Conservation (phyloP, 2,329 filamentous ascomycete species). For the Ceratocystis huliohia region DNA sequence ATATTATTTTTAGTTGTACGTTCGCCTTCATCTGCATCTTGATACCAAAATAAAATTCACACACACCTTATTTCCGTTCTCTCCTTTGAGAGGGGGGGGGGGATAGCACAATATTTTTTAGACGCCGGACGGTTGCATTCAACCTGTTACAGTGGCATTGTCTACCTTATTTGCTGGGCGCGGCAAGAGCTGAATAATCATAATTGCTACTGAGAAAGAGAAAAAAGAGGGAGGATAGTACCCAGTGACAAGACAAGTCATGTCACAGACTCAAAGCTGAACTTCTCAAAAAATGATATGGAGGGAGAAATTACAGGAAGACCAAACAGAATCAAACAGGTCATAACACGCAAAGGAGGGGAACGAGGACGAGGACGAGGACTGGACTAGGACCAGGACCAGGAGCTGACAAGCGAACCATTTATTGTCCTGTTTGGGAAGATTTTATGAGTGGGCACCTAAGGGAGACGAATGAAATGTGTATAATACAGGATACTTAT, state of each 20-base stretch:
- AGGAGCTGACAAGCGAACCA: neutral
- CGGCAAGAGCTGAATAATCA: neutral
- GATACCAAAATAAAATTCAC: too few species aligned
- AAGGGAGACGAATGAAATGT: neutral
- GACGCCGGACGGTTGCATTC: neutral
- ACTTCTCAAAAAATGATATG: neutral
- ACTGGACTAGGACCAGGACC: too few species aligned
- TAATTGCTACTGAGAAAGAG: neutral
- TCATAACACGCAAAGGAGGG: neutral
- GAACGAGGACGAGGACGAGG: neutral
- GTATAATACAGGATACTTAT: neutral
- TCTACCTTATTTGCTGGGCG: neutral
- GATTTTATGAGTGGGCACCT: neutral
- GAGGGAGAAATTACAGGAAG: neutral
- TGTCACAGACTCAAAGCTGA: slow-evolving; percentile 3
- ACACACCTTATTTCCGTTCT: neutral
- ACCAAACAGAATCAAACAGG: neutral
- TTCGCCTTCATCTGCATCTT: neutral
- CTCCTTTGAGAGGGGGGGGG: neutral
- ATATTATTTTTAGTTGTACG: neutral
- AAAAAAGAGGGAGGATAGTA: neutral
- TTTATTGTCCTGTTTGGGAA: neutral
- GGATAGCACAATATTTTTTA: neutral
- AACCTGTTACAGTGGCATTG: neutral
- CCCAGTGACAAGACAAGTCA: neutral